Percentiles rank a stretch among this genome's conserved stretches.
phyloP scores from a whole-genome alignment of 192 early-diverging fungal genomes.

The Paraglomus brasilianum region DNA sequence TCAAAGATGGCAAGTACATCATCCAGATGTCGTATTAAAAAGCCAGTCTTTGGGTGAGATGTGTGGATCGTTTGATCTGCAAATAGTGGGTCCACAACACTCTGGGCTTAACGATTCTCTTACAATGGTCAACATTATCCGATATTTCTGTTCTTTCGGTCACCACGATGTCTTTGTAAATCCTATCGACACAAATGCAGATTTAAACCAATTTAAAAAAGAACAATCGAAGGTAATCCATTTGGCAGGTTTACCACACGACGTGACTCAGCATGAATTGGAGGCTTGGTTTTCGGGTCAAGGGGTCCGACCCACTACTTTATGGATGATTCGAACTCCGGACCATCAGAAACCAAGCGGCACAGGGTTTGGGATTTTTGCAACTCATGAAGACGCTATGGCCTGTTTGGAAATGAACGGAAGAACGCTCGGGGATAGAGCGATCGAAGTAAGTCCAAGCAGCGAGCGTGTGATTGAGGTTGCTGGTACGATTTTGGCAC shows the following conservation, averaged over 20 bases:
- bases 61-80: slow-evolving; percentile 55
- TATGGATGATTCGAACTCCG: slow-evolving; percentile 61
- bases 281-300: slow-evolving; percentile 59
- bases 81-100: slow-evolving; percentile 46
- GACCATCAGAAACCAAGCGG: slow-evolving; percentile 62
- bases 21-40: slow-evolving; percentile 52
- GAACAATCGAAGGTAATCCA: slow-evolving; percentile 63
- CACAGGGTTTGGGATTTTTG: slow-evolving; percentile 63
- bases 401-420: slow-evolving; percentile 62
- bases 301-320: slow-evolving; percentile 50
- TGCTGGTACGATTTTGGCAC: slow-evolving; percentile 49
- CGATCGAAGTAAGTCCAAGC: slow-evolving; percentile 64
- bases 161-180: slow-evolving; percentile 57
- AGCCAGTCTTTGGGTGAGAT: slow-evolving; percentile 57
- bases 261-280: slow-evolving; percentile 59
- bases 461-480: slow-evolving; percentile 60
- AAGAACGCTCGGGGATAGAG: slow-evolving; percentile 53
- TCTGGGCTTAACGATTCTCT: slow-evolving; percentile 61
- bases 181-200: slow-evolving; percentile 63
- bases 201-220: slow-evolving; percentile 62
- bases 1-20: slow-evolving; percentile 60
- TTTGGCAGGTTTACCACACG: slow-evolving; percentile 61
- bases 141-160: slow-evolving; percentile 47
- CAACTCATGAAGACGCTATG: slow-evolving; percentile 65
- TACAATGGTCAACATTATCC: slow-evolving; percentile 60